A percentile compares a stretch with the other conserved stretches of the same genome.
Conservation (phyloP, 305 asterid genomes). For the Petunia hybrid region DNA sequence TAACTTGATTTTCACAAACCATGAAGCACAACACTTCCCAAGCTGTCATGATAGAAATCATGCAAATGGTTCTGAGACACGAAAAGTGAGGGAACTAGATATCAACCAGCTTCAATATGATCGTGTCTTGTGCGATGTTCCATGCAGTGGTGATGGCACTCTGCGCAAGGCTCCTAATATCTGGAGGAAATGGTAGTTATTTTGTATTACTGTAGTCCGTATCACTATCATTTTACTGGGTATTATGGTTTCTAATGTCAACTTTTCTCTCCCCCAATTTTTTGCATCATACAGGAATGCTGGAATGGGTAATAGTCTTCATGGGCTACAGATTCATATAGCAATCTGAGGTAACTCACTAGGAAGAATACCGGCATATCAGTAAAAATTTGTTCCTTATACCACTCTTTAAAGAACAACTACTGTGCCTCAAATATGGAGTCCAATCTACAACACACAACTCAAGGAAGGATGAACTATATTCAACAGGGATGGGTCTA, state of each 20-base stretch:
- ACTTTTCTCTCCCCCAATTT: slow-evolving; percentile 27
- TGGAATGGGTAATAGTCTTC: slow-evolving; percentile 90
- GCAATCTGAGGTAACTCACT: slow-evolving; percentile 87
- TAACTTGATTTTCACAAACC: slow-evolving; percentile 95
- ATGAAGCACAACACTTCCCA: slow-evolving; percentile 97
- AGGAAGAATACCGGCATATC: not conserved
- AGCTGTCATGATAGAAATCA: slow-evolving; percentile 68
- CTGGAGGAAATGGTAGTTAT: slow-evolving; percentile 90
- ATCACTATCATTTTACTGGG: slow-evolving; percentile 10
- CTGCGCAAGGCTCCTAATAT: slow-evolving; percentile 97
- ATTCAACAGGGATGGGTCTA: no score
- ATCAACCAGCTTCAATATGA: slow-evolving; percentile 82
- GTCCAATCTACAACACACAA: no score
- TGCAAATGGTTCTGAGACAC: slow-evolving; percentile 48
- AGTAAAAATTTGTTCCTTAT: no score
- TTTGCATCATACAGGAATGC: slow-evolving; percentile 61
- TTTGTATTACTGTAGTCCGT: slow-evolving; percentile 29
- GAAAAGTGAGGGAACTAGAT: slow-evolving; percentile 47
- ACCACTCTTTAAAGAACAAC: no score
- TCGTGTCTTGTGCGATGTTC: slow-evolving; percentile 96
- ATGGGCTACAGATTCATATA: slow-evolving; percentile 92
- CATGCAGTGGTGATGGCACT: slow-evolving; percentile 99
- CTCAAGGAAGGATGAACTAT: no score
- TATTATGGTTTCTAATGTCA: slow-evolving; percentile 32
- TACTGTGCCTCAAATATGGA: no score